These are phyloP conservation scores for Pneumocystis sp. DNA, from an alignment of 1,139 yeast species.

Conservation along the genomic window DNA sequence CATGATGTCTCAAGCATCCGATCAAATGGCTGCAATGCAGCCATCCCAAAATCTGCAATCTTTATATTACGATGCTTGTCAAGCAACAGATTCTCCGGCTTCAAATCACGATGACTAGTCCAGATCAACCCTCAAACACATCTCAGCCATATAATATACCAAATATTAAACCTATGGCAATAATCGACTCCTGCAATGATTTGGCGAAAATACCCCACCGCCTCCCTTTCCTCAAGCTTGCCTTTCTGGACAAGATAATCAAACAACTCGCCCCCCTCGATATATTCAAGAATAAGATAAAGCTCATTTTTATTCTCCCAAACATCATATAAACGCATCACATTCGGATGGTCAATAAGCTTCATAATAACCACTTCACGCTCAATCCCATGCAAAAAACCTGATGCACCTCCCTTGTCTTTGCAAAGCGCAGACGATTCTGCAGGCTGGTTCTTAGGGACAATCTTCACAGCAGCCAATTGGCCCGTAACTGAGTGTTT, in stretches of 20 bases:
- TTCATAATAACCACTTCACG: constrained; percentile 90
- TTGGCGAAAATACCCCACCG: constrained; percentile 79
- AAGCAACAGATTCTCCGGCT: constrained; percentile 80
- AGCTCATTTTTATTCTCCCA: constrained; percentile 96
- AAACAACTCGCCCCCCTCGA: constrained; percentile 93
- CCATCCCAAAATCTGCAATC: constrained; percentile 99
- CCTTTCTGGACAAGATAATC: constrained; percentile 84
- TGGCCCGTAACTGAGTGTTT: constrained; percentile 71
- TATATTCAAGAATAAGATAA: constrained; percentile 70
- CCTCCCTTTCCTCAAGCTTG: constrained; percentile 74
- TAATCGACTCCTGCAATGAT: constrained; percentile 83
- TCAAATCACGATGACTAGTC: constrained; percentile 74
- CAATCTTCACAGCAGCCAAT: constrained; percentile 92
- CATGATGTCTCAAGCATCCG: constrained; percentile 83
- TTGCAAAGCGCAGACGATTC: constrained; percentile 11
- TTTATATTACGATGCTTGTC: constrained; percentile 82
- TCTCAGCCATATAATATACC: constrained; percentile 14
- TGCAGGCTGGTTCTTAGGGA: constrained; percentile 65
- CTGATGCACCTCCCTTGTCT: constrained; percentile 22
- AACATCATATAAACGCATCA: constrained; percentile 90
- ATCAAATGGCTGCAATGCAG: constrained; percentile 85
- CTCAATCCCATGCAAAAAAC: constrained; percentile 82
- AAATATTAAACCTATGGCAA: constrained; percentile 82
- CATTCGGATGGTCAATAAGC: constrained; percentile 80
- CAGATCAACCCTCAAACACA: neutral